These are phyloP conservation scores for Daldinia loculata DNA, from an alignment of 495 filamentous ascomycete species.

Conservation along the genomic window DNA sequence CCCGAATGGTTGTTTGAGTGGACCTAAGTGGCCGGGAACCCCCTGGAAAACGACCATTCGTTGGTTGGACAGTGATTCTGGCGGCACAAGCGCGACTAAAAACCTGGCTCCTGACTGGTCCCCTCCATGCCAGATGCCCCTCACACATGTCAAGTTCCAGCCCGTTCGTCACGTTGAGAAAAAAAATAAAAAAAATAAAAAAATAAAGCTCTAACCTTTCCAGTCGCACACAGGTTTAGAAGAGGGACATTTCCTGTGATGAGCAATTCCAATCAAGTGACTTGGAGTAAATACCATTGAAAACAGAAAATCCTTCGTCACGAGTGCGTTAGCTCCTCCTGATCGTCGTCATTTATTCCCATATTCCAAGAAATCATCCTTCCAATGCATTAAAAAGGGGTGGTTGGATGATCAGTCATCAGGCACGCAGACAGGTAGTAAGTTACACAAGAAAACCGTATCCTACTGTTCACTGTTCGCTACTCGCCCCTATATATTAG, in stretches of 20 bases:
- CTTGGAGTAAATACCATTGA: constrained; percentile 31
- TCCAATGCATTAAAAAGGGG: constrained; percentile 37
- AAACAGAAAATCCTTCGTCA: constrained; percentile 25
- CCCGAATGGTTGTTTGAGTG: constrained; percentile 40
- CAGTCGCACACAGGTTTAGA: constrained; percentile 28
- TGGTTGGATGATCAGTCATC: constrained; percentile 40
- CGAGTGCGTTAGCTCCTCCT: constrained; percentile 34
- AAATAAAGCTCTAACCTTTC: constrained; percentile 31
- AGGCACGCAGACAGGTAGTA: constrained; percentile 14
- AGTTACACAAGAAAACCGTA: constrained; percentile 30
- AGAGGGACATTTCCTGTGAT: constrained; percentile 23
- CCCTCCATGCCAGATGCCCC: constrained; percentile 32
- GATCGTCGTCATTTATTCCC: constrained; percentile 33
- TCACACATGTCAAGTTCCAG: constrained; percentile 39
- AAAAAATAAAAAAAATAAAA: not conserved
- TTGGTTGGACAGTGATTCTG: constrained; percentile 39
- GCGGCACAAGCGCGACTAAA: constrained; percentile 43
- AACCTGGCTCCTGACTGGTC: constrained; percentile 30
- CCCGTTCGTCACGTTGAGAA: constrained; percentile 37
- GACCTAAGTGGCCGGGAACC: constrained; percentile 35
- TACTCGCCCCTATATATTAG: constrained; percentile 28
- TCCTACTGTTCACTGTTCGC: constrained; percentile 7
- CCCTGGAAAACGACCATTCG: constrained; percentile 31
- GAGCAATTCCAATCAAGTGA: constrained; percentile 33
- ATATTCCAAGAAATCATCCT: constrained; percentile 6